Evolutionary conservation across 2,329 filamentous ascomycete genomes (phyloP).

Genomic region (Pyrenophora teres): DNA sequence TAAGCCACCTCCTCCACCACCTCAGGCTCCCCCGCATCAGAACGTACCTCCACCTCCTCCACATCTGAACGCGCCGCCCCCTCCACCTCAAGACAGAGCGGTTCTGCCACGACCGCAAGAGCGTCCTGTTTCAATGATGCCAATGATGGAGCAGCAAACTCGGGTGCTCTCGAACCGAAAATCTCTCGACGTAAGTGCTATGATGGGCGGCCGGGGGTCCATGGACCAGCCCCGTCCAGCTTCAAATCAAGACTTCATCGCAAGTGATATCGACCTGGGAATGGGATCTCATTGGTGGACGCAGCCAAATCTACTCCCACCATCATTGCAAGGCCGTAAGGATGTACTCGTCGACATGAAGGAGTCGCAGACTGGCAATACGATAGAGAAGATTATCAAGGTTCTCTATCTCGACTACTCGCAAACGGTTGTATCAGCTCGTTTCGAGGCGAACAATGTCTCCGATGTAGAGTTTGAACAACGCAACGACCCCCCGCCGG

Average conservation of each 20-base stretch:
- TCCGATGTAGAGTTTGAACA: conserved; percentile 78
- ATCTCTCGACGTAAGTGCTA: conserved; percentile 68
- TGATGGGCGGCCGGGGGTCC: conserved; percentile 62
- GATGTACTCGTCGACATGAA: conserved; percentile 85
- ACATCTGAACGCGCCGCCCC: conserved; percentile 46
- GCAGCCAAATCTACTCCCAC: conserved; percentile 76
- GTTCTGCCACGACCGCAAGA: conserved; percentile 48
- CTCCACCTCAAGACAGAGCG: conserved; percentile 44
- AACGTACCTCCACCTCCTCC: conserved; percentile 45
- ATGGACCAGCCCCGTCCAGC: conserved; percentile 73
- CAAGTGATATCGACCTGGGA: conserved; percentile 81
- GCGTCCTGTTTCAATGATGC: conserved; percentile 30
- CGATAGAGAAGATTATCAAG: conserved; percentile 79
- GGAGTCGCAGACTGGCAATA: conserved; percentile 74
- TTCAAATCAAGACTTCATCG: conserved; percentile 81
- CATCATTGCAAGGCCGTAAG: conserved; percentile 77
- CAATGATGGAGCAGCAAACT: conserved; percentile 50
- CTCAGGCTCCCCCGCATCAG: conserved; percentile 43
- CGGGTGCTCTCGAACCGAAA: conserved; percentile 56
- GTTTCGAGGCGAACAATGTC: conserved; percentile 76
- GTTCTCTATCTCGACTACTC: conserved; percentile 96
- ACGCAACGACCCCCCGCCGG: conserved; percentile 81
- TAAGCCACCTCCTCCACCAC: conserved; percentile 43
- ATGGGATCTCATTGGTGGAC: conserved; percentile 84
- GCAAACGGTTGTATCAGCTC: conserved; percentile 83